Base-by-base conservation (phyloP, 257 asterid species). In the Plectranthus barbatus region DNA sequence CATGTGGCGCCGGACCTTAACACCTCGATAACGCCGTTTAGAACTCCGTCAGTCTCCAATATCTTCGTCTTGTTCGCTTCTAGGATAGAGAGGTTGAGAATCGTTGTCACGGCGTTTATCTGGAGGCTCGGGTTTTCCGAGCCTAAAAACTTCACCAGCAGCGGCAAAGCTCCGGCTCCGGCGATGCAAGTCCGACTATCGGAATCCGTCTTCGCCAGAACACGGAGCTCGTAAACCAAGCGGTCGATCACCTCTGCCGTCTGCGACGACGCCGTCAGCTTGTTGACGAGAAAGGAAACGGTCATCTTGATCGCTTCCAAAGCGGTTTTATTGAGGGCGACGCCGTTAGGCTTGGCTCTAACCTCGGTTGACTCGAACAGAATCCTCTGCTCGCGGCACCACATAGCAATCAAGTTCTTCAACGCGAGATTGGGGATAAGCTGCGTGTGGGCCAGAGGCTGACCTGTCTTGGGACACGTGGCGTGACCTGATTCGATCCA, bases 391-490 rank as follows among this genome's bases (percentile, higher is more conserved):
- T 87, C 89, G 26, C 87, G 83, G 69, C 97, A 87, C 97, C 97
- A 90, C 81, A 70, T 74, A 33, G 82, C 84, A 37, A 90, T 85
- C 86, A 85, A 71, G 52, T 82, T 90, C 81, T 75, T 83, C 84
- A 90, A 70, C 19, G 88, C 86, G 11, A 75, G 39, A 68, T 90
- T 90, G 29, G 83, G 79, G 14, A 83, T 78, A 24, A 90, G 73
- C 69, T 74, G 80, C 18, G 84, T 65, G 77, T 85, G 87, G 82
- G 79, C 63, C 78, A 90, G 68, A 1, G 73, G 64, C 73, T 87
- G 95, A 67, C 95, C 95, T 1, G 97, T 85, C 78, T 90, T 90
- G 0, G 97, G 95, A 72, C 97, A 90, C 74, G 95, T 90, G 80
- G 76, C 74, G 56, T 87, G 95, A 7, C 95, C 90, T 5, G 95